A percentile compares a stretch with the other conserved stretches of the same genome.
These are phyloP conservation scores for Cryphonectria parasitica DNA, from an alignment of 2,329 filamentous ascomycete genomes.

Conservation along the genomic window DNA sequence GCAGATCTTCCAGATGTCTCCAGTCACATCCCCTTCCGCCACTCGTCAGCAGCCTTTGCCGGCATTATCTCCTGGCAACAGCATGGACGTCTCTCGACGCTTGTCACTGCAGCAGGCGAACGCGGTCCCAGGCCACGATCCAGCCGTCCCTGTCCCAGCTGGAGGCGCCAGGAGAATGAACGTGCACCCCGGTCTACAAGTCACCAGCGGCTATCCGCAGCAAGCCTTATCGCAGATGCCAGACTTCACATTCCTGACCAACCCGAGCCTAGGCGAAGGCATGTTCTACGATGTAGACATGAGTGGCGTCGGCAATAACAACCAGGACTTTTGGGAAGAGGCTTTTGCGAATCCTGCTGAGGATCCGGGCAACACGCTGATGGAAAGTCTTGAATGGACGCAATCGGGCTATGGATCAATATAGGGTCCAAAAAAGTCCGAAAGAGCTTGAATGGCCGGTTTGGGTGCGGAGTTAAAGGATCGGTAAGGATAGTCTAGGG, in stretches of 20 bases:
- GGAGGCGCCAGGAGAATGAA: background rate
- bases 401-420: conserved; percentile 27
- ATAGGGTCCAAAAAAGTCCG: background rate
- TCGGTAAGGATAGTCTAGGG: too few relatives aligned
- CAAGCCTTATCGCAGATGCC: conserved; percentile 20
- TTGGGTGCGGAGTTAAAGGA: too few relatives aligned
- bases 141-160: background rate
- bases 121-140: too few relatives aligned
- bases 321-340: conserved; percentile 43
- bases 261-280: conserved; percentile 28
- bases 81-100: background rate
- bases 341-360: conserved; percentile 43
- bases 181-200: background rate
- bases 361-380: conserved; percentile 39
- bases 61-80: background rate
- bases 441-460: background rate
- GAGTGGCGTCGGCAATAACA: conserved; percentile 35
- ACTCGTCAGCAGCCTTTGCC: too few relatives aligned
- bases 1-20: conserved; percentile 4
- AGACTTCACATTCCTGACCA: conserved; percentile 30
- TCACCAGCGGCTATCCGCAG: conserved; percentile 5
- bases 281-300: conserved; percentile 36
- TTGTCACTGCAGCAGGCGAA: background rate
- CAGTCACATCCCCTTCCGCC: background rate
- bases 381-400: conserved; percentile 39